Evolutionary conservation across 495 filamentous ascomycete genomes (phyloP).

Genomic region (Neurospora discreta): DNA sequence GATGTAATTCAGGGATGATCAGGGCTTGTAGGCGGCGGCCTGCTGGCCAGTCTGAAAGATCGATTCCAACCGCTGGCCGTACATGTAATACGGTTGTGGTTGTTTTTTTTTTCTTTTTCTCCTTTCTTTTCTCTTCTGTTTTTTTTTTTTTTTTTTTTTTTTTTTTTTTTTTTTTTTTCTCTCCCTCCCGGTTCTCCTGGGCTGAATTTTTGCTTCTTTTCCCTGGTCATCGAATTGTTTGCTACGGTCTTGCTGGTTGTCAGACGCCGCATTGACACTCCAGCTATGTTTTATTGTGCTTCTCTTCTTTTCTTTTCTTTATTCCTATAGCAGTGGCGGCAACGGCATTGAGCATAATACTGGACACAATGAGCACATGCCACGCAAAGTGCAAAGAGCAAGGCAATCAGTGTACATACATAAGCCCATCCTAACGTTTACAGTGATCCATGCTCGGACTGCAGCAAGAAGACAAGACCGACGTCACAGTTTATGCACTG

Average conservation of each 20-base stretch:
- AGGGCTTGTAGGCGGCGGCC: not conserved
- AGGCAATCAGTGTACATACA: not conserved
- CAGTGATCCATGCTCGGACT: not conserved
- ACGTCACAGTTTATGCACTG: not conserved
- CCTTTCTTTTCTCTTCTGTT: not conserved
- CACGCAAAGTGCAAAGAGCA: not conserved
- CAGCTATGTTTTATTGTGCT: not conserved
- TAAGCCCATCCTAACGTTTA: not conserved
- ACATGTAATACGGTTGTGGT: no score
- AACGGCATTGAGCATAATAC: not conserved
- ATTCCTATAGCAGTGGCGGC: not conserved
- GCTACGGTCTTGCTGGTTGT: not conserved
- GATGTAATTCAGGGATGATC: not conserved
- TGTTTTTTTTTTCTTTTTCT: not conserved
- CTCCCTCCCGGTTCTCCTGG: not conserved
- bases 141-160: not conserved
- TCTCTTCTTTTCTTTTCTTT: not conserved
- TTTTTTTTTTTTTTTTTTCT: not conserved
- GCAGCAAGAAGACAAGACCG: not conserved
- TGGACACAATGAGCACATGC: not conserved
- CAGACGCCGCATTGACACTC: not conserved
- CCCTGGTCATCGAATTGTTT: not conserved
- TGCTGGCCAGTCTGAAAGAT: not conserved
- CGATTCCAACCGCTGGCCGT: not conserved
- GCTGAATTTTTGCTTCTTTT: not conserved